A percentile compares a stretch with the other conserved stretches of the same genome.
Evolutionary conservation across 2,329 filamentous ascomycete species (phyloP).

Genomic region (Aspergillus texensis): DNA sequence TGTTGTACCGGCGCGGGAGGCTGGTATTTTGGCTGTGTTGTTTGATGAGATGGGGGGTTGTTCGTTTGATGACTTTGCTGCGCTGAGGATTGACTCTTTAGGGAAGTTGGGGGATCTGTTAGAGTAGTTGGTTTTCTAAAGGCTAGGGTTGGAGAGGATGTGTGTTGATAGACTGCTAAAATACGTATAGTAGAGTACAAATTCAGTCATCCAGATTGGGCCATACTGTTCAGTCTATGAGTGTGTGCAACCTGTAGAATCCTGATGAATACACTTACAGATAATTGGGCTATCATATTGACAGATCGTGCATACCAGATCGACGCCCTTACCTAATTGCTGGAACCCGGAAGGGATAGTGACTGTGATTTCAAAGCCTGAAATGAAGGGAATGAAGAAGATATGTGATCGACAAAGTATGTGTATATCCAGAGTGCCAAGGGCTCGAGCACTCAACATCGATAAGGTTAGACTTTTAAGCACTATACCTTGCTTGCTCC

Average conservation of each 20-base stretch:
- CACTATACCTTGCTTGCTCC: neutral
- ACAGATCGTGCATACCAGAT: neutral
- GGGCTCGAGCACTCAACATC: neutral
- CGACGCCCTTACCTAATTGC: neutral
- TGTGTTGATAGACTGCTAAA: neutral
- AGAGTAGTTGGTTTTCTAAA: neutral
- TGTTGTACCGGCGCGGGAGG: conserved; percentile 26
- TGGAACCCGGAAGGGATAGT: neutral
- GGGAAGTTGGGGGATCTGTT: neutral
- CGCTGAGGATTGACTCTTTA: neutral
- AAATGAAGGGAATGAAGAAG: neutral
- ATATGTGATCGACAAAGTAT: neutral
- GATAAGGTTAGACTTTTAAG: neutral
- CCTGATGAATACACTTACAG: no score
- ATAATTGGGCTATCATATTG: neutral
- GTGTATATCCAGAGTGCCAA: neutral
- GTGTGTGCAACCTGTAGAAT: no score
- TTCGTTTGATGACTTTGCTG: neutral
- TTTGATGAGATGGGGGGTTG: neutral
- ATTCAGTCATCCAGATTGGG: neutral
- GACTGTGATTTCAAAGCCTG: no score
- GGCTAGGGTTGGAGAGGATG: neutral
- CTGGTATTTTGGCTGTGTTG: conserved; percentile 25
- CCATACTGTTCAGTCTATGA: neutral
- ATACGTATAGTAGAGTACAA: neutral